Conservation (phyloP, 768 basidiomycete genomes). For the Tylopilus plumbeoviolaceoides region DNA sequence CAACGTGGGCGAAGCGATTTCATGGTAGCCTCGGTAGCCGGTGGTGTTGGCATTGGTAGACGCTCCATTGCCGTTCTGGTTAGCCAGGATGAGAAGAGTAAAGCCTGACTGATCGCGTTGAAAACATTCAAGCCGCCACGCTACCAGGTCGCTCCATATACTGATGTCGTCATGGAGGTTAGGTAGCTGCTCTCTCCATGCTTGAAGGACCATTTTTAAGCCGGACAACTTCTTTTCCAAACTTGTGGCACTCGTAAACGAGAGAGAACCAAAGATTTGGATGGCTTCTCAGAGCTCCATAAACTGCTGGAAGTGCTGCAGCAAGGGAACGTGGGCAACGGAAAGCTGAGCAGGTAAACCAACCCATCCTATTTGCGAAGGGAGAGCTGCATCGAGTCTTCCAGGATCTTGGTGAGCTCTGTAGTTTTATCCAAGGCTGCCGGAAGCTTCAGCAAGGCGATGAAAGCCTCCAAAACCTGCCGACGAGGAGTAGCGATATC, state of each 20-base stretch:
- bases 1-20: conserved; percentile 98
- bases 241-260: conserved; percentile 81
- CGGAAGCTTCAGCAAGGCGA: conserved; percentile 82
- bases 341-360: conserved; percentile 83
- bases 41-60: conserved; percentile 69
- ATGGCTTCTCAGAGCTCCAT: conserved; percentile 96
- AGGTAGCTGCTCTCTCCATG: conserved; percentile 95
- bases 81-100: conserved; percentile 76
- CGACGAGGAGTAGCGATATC: too few relatives aligned
- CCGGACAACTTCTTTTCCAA: conserved; percentile 94
- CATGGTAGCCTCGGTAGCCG: conserved; percentile 95
- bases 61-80: conserved; percentile 46
- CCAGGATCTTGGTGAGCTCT: conserved; percentile 84
- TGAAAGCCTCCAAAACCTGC: conserved; percentile 57
- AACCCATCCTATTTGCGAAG: conserved; percentile 96
- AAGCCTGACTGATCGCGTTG: conserved; percentile 92
- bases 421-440: conserved; percentile 74
- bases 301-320: conserved; percentile 98
- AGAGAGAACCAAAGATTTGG: conserved; percentile 88
- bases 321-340: conserved; percentile 85
- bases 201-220: conserved; percentile 92
- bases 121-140: conserved; percentile 99
- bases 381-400: conserved; percentile 95
- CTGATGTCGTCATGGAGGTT: conserved; percentile 96
- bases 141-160: conserved; percentile 98